Conservation (phyloP, 2,329 filamentous ascomycete genomes). For the Venturia aucupariae region DNA sequence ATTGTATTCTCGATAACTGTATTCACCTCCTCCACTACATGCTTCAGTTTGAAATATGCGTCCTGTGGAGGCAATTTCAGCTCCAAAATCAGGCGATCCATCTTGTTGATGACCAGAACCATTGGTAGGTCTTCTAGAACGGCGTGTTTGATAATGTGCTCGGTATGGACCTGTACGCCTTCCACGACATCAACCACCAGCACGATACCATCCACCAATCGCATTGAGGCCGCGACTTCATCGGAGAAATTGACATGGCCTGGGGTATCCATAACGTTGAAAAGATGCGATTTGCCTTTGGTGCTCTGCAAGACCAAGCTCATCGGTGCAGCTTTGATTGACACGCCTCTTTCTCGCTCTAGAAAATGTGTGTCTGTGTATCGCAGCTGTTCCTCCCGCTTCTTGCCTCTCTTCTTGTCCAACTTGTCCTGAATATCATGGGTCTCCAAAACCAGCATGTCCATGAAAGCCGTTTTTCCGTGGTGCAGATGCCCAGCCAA, state of each 20-base stretch:
- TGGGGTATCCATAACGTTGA: conserved; percentile 93
- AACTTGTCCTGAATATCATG: conserved; percentile 75
- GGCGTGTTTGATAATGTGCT: conserved; percentile 94
- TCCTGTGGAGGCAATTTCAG: conserved; percentile 88
- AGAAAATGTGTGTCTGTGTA: conserved; percentile 90
- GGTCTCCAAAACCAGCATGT: conserved; percentile 94
- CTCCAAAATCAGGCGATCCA: conserved; percentile 91
- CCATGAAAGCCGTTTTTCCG: conserved; percentile 96
- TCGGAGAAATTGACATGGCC: conserved; percentile 98
- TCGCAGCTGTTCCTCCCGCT: conserved; percentile 77
- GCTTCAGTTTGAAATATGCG: conserved; percentile 97
- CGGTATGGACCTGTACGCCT: conserved; percentile 96
- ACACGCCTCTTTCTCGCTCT: conserved; percentile 82
- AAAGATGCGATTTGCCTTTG: conserved; percentile 85
- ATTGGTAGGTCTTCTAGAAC: conserved; percentile 82
- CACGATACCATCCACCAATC: conserved; percentile 84
- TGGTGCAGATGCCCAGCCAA: conserved; percentile 91
- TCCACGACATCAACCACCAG: conserved; percentile 94
- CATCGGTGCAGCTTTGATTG: conserved; percentile 91
- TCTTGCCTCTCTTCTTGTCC: conserved; percentile 71
- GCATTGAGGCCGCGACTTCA: conserved; percentile 80
- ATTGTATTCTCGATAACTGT: conserved; percentile 83
- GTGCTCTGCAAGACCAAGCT: conserved; percentile 80
- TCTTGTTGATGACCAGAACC: conserved; percentile 90
- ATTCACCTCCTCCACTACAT: conserved; percentile 98